Evolutionary conservation across 148 eudicot genomes (phyloP).

Genomic region (Silene uniflora): DNA sequence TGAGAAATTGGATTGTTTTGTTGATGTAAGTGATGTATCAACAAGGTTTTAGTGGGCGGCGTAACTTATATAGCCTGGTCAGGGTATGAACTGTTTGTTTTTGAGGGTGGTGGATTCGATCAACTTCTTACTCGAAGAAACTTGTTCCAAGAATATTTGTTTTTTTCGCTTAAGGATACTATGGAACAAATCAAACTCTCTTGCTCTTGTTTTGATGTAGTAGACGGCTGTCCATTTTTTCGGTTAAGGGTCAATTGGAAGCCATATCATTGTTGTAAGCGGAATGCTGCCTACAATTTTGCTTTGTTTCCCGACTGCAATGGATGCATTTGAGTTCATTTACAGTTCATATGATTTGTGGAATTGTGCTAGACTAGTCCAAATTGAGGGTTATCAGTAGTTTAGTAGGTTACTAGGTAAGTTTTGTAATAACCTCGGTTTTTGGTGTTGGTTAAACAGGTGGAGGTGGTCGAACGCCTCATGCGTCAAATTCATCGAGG

Average conservation of each 20-base stretch:
- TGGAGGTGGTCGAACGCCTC: slow-evolving; percentile 21
- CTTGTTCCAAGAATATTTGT: background rate
- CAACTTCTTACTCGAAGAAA: too few relatives aligned
- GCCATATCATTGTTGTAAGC: background rate
- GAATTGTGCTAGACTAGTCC: background rate
- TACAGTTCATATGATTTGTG: background rate
- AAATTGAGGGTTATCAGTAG: too few relatives aligned
- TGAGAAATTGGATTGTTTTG: background rate
- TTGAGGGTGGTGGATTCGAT: too few relatives aligned
- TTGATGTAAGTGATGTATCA: background rate
- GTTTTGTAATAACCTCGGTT: background rate
- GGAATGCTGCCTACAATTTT: too few relatives aligned
- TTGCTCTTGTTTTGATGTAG: background rate
- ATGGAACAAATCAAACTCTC: background rate
- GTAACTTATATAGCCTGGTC: too few relatives aligned
- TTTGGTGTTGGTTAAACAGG: slow-evolving; percentile 22
- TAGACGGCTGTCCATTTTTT: background rate
- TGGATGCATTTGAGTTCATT: background rate
- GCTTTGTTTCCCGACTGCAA: background rate
- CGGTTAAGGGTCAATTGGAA: background rate
- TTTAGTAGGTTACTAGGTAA: too few relatives aligned
- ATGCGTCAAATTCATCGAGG: slow-evolving; percentile 21
- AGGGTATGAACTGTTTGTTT: background rate
- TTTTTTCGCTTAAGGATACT: background rate
- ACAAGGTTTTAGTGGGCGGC: too few relatives aligned